Evolutionary conservation across 192 early-diverging fungal species (phyloP).

Genomic region (Neocallimastix lanati): DNA sequence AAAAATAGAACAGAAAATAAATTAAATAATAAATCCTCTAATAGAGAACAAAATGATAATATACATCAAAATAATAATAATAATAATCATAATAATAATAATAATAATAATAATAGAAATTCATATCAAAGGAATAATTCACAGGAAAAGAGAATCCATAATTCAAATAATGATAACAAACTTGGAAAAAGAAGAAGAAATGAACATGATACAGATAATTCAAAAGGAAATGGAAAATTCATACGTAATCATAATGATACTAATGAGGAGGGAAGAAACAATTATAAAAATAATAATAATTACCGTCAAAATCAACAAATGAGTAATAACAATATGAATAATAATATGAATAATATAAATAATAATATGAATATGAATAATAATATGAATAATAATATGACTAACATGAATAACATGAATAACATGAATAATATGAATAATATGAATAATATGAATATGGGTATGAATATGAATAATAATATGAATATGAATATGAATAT

Average conservation of each 20-base stretch:
- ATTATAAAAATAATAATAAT: conserved; percentile 2
- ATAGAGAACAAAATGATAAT: conserved; percentile 22
- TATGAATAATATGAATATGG: too few relatives aligned
- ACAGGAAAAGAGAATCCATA: background rate
- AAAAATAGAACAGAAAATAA: background rate
- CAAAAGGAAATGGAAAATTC: conserved; percentile 5
- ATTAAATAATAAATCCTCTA: background rate
- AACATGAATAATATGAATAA: background rate
- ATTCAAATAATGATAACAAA: conserved; percentile 8
- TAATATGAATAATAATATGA: conserved; percentile 3
- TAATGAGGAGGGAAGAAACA: background rate
- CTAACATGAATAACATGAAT: background rate
- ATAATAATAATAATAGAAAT: too few relatives aligned
- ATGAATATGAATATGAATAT: conserved; percentile 2
- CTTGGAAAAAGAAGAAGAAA: conserved; percentile 7
- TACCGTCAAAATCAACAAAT: background rate
- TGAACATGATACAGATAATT: conserved; percentile 8
- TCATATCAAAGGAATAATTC: background rate
- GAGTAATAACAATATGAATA: background rate
- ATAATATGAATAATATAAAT: too few relatives aligned
- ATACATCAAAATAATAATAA: background rate
- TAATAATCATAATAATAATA: too few relatives aligned
- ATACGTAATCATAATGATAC: conserved; percentile 4
- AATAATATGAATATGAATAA: background rate
- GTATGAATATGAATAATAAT: too few relatives aligned